Base-by-base conservation (phyloP, 2,329 filamentous ascomycete genomes). In the Aspergillus sp. region DNA sequence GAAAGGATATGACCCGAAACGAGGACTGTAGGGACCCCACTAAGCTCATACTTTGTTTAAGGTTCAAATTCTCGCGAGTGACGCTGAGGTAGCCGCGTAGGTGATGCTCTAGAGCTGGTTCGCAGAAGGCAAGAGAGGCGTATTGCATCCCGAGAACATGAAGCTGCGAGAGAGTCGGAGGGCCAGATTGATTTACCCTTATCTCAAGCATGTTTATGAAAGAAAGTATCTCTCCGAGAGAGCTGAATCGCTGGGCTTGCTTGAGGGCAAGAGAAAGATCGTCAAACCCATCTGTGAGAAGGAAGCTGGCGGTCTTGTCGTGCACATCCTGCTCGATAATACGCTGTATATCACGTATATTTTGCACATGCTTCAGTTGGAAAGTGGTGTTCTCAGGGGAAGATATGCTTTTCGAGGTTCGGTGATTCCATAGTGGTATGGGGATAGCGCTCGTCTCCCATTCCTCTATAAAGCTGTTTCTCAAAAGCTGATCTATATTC, bases 191-290 rank as follows among this genome's bases (percentile, higher is more conserved):
- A 17, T 67, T 54, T 38, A 75, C 57, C 58, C 76, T 73, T 50
- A 64, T 64, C 41, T 70, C 55, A 28, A 76, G 64, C 19, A 72
- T 74, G 60, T 72, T 72, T 31, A 79, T 58, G 3, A 68, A 61
- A 6, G 68, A 68, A 17, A 76, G 63, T 22, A 79, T 69, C 51
- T 78, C 75, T 8, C 67, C 64, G 48, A 69, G 71, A 15, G 72
- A 70, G 51, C 66, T 61, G 31, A 63, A 54, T n/a, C 50, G 64
- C 55, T 71, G 61, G 57, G 68, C 74, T 25, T 58, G 66, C 43
- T 64, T 52, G 15, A 79, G 54, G 8, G 66, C 68, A 49, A 64
- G 15, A 9, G 45, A 52, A 7, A 77, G 50, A 7, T 30, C 15
- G 3, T 22, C 15, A 68, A 19, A 57, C 19, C 3, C 56, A 11